Conservation (phyloP, 148 eudicot genomes). For the Amaranthus palmeri region DNA sequence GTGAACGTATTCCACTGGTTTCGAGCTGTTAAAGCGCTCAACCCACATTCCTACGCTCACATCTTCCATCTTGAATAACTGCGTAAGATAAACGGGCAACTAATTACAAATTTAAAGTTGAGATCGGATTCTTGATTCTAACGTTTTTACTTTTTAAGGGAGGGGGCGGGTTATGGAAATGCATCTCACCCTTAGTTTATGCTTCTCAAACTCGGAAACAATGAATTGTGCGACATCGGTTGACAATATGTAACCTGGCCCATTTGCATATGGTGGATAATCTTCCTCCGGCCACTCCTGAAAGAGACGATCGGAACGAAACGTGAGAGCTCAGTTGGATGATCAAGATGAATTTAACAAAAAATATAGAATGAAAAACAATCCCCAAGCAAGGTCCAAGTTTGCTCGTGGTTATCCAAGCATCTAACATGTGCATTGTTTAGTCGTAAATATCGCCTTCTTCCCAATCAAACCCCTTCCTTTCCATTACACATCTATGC, state of each 20-base stretch:
- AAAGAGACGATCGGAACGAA: constrained; percentile 5
- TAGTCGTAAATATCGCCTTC: too few species aligned
- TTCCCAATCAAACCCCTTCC: too few species aligned
- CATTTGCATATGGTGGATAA: constrained; percentile 93
- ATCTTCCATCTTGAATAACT: constrained; percentile 98
- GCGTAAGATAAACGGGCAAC: constrained; percentile 15
- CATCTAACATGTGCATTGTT: too few species aligned
- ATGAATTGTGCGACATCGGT: constrained; percentile 69
- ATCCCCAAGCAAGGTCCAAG: too few species aligned
- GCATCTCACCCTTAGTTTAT: constrained; percentile 55
- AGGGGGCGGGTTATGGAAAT: neutral
- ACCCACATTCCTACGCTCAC: constrained; percentile 99
- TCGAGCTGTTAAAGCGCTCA: constrained; percentile 57
- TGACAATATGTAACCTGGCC: constrained; percentile 91
- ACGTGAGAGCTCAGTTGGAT: neutral
- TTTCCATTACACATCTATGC: too few species aligned
- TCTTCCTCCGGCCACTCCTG: constrained; percentile 98
- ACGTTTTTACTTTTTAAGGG: neutral
- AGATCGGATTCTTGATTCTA: neutral
- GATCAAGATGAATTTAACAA: too few species aligned
- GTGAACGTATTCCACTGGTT: constrained; percentile 64
- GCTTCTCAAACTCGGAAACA: constrained; percentile 67
- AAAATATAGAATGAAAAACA: too few species aligned
- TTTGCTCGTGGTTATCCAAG: too few species aligned
- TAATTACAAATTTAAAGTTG: neutral